Evolutionary conservation across 2,329 filamentous ascomycete genomes (phyloP).

Genomic region (Chrysoporthe deuterocubensis): DNA sequence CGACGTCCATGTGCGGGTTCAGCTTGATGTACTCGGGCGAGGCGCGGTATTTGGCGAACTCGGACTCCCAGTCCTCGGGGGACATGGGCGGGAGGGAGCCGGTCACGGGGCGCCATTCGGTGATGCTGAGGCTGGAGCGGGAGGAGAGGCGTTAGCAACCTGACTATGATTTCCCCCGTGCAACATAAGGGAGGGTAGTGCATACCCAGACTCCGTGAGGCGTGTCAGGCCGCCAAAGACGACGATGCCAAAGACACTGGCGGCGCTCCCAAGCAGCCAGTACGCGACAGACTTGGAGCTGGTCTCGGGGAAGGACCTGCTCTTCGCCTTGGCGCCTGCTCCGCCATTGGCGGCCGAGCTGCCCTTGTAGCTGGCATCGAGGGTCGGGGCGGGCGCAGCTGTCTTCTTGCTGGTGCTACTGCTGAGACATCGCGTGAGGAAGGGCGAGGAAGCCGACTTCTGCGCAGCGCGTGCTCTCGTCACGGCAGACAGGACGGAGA

Average conservation of each 20-base stretch:
- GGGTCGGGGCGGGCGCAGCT: conserved; percentile 11
- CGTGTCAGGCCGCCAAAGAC: conserved; percentile 92
- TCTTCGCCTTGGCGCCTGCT: conserved; percentile 22
- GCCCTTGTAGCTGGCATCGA: not conserved
- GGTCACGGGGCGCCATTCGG: conserved; percentile 97
- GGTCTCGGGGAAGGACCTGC: conserved; percentile 58
- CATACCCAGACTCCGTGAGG: conserved; percentile 92
- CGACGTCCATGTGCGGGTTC: conserved; percentile 89
- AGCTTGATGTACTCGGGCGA: conserved; percentile 92
- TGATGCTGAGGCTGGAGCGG: conserved; percentile 82
- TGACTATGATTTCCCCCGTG: no score
- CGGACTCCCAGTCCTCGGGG: conserved; percentile 82
- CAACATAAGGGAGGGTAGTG: conserved; percentile 17
- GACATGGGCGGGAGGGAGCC: conserved; percentile 85
- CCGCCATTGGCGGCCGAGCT: not conserved
- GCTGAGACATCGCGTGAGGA: conserved; percentile 18
- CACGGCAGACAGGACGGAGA: conserved; percentile 16
- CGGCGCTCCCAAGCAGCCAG: conserved; percentile 90
- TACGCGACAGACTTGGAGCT: conserved; percentile 81
- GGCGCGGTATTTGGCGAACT: conserved; percentile 89
- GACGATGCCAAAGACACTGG: conserved; percentile 95
- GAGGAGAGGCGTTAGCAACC: not conserved
- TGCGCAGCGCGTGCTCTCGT: conserved; percentile 2
- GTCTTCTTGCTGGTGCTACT: conserved; percentile 24
- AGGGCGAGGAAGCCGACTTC: conserved; percentile 5